Evolutionary conservation across 257 asterid genomes (phyloP).

Genomic region (Solanum arcanum): DNA sequence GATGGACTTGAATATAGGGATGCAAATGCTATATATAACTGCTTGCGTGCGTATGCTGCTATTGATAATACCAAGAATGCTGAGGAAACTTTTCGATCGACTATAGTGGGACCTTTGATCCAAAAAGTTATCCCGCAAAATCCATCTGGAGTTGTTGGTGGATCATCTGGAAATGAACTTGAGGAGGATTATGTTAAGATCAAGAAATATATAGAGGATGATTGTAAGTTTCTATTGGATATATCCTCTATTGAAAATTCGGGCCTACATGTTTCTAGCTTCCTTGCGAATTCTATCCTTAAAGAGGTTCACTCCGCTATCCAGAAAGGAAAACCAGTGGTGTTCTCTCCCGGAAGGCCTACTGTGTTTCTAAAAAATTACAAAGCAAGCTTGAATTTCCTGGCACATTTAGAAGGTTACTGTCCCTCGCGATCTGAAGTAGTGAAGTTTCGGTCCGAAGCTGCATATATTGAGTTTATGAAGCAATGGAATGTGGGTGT

Average conservation of each 20-base stretch:
- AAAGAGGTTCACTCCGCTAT: constrained; percentile 80
- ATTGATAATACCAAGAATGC: constrained; percentile 78
- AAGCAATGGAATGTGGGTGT: constrained; percentile 95
- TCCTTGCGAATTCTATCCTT: constrained; percentile 87
- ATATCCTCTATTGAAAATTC: constrained; percentile 86
- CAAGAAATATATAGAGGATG: constrained; percentile 52
- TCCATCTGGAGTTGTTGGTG: constrained; percentile 29
- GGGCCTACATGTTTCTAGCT: constrained; percentile 93
- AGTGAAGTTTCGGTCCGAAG: constrained; percentile 66
- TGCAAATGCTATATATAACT: constrained; percentile 79
- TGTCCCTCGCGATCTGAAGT: constrained; percentile 62
- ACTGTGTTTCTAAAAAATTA: constrained; percentile 72
- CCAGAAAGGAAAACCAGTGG: constrained; percentile 87
- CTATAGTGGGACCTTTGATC: constrained; percentile 61
- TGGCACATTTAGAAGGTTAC: constrained; percentile 82
- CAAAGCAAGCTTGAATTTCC: constrained; percentile 76
- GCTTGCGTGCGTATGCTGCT: constrained; percentile 97
- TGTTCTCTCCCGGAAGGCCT: constrained; percentile 97
- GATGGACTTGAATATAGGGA: constrained; percentile 94
- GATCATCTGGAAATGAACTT: constrained; percentile 62
- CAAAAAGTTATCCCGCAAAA: constrained; percentile 41
- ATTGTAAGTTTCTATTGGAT: constrained; percentile 80
- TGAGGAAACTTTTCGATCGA: constrained; percentile 74
- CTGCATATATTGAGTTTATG: constrained; percentile 74
- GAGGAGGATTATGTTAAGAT: constrained; percentile 65